These are phyloP conservation scores for Leptographium radiaticola DNA, from an alignment of 2,329 filamentous ascomycete genomes.

Conservation along the genomic window DNA sequence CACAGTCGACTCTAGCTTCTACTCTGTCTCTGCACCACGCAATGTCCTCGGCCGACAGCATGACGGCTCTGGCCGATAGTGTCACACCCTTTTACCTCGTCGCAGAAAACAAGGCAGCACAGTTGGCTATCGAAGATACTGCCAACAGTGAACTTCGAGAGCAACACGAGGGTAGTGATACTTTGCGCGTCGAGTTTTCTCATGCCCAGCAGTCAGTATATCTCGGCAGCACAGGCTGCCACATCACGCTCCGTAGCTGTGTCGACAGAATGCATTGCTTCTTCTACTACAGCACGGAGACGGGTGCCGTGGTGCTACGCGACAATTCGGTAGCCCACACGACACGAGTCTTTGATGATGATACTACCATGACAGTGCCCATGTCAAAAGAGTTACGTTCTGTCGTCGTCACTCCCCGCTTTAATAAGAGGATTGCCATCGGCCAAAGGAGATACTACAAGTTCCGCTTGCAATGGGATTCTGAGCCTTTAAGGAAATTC, in stretches of 20 bases:
- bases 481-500: constrained; percentile 11
- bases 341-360: constrained; percentile 13
- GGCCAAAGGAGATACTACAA: constrained; percentile 13
- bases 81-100: constrained; percentile 1
- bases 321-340: constrained; percentile 12
- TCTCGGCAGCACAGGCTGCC: constrained; percentile 10
- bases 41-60: neutral
- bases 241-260: constrained; percentile 15
- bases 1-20: no score
- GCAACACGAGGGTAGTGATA: neutral
- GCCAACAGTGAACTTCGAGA: neutral
- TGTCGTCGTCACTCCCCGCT: constrained; percentile 14
- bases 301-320: constrained; percentile 16
- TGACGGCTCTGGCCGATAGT: neutral
- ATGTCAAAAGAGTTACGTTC: constrained; percentile 11
- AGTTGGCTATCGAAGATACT: neutral
- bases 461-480: constrained; percentile 16
- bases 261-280: constrained; percentile 13
- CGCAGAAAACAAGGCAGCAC: neutral
- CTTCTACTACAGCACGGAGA: constrained; percentile 12
- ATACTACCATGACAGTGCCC: constrained; percentile 11
- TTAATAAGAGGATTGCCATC: constrained; percentile 15
- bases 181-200: constrained; percentile 5
- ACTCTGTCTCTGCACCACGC: neutral
- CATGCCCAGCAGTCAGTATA: constrained; percentile 6